These are phyloP conservation scores for Sporothrix pseudoabietina DNA, from an alignment of 2,329 filamentous ascomycete genomes.

Conservation along the genomic window DNA sequence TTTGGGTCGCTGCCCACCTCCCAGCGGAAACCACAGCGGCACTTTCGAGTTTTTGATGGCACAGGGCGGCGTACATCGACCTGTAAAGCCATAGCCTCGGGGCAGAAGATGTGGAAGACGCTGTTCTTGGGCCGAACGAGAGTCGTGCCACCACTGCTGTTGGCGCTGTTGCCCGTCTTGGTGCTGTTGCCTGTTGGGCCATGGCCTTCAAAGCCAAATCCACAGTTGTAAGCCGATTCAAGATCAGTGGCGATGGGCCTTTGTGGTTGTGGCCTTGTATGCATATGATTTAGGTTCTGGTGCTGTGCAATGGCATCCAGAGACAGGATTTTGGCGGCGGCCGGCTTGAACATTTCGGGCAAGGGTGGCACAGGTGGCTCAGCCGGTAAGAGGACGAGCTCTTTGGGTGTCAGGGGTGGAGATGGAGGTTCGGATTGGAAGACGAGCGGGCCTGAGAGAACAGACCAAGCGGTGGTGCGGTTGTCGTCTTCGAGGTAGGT, in stretches of 20 bases:
- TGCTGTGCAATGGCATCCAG: neutral
- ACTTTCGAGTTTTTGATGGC: conserved; percentile 37
- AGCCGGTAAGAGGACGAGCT: conserved; percentile 10
- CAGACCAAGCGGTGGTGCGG: conserved; percentile 37
- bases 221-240: conserved; percentile 17
- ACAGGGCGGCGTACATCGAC: conserved; percentile 41
- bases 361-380: conserved; percentile 26
- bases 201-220: neutral
- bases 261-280: neutral
- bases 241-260: neutral
- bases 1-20: neutral
- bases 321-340: neutral
- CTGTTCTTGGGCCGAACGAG: conserved; percentile 42
- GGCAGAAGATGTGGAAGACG: conserved; percentile 47
- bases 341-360: conserved; percentile 14
- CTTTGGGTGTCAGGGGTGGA: conserved; percentile 35
- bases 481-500: conserved; percentile 36
- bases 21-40: conserved; percentile 46
- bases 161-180: conserved; percentile 13
- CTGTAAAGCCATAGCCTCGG: conserved; percentile 46
- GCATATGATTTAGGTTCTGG: neutral
- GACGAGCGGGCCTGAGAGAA: conserved; percentile 37
- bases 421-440: conserved; percentile 38
- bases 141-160: neutral
- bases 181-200: neutral